Percentiles rank a stretch among this genome's conserved stretches.
Evolutionary conservation across 1,284 basidiomycete genomes (phyloP).

Genomic region (Mycena sp.): DNA sequence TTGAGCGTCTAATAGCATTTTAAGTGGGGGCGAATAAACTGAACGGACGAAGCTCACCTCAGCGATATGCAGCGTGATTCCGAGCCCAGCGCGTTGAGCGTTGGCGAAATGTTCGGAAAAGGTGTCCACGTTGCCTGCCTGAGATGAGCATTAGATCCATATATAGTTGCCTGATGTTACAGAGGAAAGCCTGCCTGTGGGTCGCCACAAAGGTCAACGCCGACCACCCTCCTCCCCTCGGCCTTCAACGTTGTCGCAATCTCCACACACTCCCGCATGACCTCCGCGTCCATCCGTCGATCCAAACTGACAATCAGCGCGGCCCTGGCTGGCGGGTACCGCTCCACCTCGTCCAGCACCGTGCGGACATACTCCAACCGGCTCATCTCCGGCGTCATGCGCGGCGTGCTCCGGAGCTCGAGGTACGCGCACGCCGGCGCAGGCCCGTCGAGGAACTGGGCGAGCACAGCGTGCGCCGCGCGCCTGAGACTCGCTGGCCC

Average conservation of each 20-base stretch:
- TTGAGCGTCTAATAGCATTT: conserved; percentile 50
- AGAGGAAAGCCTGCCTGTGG: conserved; percentile 57
- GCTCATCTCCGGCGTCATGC: conserved; percentile 62
- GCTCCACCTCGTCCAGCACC: conserved; percentile 73
- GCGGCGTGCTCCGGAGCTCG: conserved; percentile 79
- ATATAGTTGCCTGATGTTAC: no score
- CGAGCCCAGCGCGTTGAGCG: conserved; percentile 68
- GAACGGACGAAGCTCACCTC: conserved; percentile 58
- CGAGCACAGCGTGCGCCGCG: conserved; percentile 70
- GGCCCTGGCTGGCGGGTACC: conserved; percentile 57
- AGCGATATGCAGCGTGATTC: conserved; percentile 82
- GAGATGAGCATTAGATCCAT: no score
- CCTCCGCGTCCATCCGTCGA: conserved; percentile 63
- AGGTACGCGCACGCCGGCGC: conserved; percentile 70
- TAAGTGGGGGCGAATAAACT: neutral
- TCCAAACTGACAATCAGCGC: conserved; percentile 80
- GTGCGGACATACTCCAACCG: conserved; percentile 66
- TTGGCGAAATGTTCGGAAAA: conserved; percentile 63
- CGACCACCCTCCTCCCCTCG: conserved; percentile 73
- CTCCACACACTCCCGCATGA: conserved; percentile 63
- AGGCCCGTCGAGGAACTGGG: conserved; percentile 64
- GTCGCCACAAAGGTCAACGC: conserved; percentile 84
- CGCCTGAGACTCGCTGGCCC: conserved; percentile 59
- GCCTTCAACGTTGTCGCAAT: conserved; percentile 64
- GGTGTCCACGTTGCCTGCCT: conserved; percentile 63